A percentile compares a stretch with the other conserved stretches of the same genome.
phyloP scores from a whole-genome alignment of 768 basidiomycete genomes.

The Terana coerulea region DNA sequence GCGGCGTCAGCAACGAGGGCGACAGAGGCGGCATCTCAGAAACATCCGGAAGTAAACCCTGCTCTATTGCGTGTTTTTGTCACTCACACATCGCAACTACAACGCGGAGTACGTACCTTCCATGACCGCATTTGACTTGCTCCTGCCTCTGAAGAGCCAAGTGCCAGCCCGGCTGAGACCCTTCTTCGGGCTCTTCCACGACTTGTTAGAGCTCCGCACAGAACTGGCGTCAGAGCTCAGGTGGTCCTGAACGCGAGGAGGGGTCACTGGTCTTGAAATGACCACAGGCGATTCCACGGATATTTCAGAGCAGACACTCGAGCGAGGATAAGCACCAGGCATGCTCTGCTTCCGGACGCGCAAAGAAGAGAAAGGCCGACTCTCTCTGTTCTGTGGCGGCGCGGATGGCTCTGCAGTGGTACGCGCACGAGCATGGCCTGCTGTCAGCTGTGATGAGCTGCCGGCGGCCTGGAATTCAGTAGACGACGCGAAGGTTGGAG shows the following conservation, averaged over 20 bases:
- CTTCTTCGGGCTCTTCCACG: slow-evolving; percentile 23
- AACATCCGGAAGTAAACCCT: slow-evolving; percentile 3
- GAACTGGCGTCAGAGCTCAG: slow-evolving; percentile 26
- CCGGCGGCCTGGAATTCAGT: not conserved
- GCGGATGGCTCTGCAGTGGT: not conserved
- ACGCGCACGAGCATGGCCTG: not conserved
- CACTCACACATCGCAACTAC: no score
- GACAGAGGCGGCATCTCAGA: slow-evolving; percentile 12
- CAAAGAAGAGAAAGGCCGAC: slow-evolving; percentile 27
- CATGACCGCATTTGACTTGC: slow-evolving; percentile 13
- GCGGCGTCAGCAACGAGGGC: slow-evolving; percentile 7
- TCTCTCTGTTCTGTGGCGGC: not conserved
- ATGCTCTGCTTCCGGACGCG: slow-evolving; percentile 39
- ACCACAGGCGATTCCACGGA: slow-evolving; percentile 67
- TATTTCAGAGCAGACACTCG: slow-evolving; percentile 58
- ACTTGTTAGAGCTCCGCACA: slow-evolving; percentile 30
- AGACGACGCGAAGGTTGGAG: not conserved
- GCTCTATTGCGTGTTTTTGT: slow-evolving; percentile 2
- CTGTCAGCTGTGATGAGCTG: not conserved
- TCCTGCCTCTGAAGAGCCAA: slow-evolving; percentile 22
- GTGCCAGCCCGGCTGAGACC: slow-evolving; percentile 23
- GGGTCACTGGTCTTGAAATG: slow-evolving; percentile 57
- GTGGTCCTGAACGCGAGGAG: slow-evolving; percentile 22
- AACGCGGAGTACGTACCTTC: slow-evolving; percentile 9
- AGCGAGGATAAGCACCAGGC: slow-evolving; percentile 43